Conservation (phyloP, 441 rosid genomes). For the Erodium texanum region DNA sequence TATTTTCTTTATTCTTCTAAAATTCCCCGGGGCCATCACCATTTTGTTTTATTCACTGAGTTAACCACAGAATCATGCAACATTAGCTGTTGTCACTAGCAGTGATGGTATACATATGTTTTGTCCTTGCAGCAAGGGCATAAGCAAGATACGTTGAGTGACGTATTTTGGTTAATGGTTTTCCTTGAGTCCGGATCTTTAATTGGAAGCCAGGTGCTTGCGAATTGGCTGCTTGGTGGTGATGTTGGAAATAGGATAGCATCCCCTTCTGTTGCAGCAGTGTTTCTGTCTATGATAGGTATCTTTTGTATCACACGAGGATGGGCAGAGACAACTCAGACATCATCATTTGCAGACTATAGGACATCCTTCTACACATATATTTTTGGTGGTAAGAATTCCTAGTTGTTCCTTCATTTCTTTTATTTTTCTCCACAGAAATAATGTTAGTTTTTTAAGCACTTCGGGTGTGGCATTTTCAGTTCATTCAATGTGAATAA, state of each 20-base stretch:
- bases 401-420: conserved; percentile 5
- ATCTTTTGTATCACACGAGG: conserved; percentile 37
- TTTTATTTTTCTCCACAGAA: background rate
- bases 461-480: background rate
- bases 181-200: conserved; percentile 69
- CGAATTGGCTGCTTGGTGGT: conserved; percentile 53
- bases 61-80: background rate
- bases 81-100: background rate
- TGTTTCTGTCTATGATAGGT: conserved; percentile 44
- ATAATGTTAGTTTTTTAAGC: background rate
- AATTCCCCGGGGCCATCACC: conserved; percentile 3
- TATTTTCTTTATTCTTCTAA: background rate
- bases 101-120: conserved; percentile 5
- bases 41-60: background rate
- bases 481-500: background rate
- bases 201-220: conserved; percentile 65
- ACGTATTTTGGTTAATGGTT: conserved; percentile 83
- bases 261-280: conserved; percentile 36
- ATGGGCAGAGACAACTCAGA: conserved; percentile 41
- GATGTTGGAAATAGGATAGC: conserved; percentile 35
- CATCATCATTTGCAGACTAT: conserved; percentile 33
- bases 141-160: conserved; percentile 57
- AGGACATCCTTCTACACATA: conserved; percentile 37
- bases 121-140: conserved; percentile 65
- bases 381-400: conserved; percentile 53